Evolutionary conservation across 495 filamentous ascomycete species (phyloP).

Genomic region (Hyphodiscus hymeniophilus): DNA sequence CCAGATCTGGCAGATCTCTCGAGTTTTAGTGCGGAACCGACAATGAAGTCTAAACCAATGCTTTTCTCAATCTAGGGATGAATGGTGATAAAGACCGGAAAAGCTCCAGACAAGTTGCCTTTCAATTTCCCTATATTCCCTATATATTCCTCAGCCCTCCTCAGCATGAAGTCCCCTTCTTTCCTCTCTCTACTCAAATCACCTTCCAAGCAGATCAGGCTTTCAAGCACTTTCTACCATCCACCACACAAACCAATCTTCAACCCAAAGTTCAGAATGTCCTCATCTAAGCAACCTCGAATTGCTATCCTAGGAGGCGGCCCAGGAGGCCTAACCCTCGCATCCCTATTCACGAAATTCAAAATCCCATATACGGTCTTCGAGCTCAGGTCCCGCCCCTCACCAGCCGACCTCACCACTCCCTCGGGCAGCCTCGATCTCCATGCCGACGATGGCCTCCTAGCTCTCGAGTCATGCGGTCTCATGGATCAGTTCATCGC

Average conservation of each 20-base stretch:
- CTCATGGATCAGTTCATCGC: slow-evolving; percentile 39
- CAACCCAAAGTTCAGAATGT: neutral
- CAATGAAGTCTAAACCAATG: no score
- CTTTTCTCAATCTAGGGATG: no score
- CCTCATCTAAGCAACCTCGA: slow-evolving; percentile 20
- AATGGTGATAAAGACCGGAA: no score
- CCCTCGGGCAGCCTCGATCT: slow-evolving; percentile 49
- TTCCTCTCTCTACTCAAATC: no score
- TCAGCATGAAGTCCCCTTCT: no score
- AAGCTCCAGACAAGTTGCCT: no score
- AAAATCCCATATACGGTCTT: slow-evolving; percentile 31
- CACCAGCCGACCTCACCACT: slow-evolving; percentile 7
- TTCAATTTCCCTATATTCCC: no score
- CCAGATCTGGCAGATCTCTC: no score
- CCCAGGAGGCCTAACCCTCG: slow-evolving; percentile 45
- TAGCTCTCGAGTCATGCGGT: slow-evolving; percentile 38
- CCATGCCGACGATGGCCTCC: slow-evolving; percentile 39
- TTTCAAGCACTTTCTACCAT: neutral
- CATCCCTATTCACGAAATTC: slow-evolving; percentile 36
- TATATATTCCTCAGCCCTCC: no score
- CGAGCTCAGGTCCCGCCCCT: slow-evolving; percentile 29
- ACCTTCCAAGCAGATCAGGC: no score
- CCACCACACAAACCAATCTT: neutral
- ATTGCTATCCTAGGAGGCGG: slow-evolving; percentile 50
- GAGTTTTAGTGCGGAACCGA: no score